A percentile compares a stretch with the other conserved stretches of the same genome.
phyloP scores from a whole-genome alignment of 2,329 filamentous ascomycete species.

The Paecilomyces sp. region DNA sequence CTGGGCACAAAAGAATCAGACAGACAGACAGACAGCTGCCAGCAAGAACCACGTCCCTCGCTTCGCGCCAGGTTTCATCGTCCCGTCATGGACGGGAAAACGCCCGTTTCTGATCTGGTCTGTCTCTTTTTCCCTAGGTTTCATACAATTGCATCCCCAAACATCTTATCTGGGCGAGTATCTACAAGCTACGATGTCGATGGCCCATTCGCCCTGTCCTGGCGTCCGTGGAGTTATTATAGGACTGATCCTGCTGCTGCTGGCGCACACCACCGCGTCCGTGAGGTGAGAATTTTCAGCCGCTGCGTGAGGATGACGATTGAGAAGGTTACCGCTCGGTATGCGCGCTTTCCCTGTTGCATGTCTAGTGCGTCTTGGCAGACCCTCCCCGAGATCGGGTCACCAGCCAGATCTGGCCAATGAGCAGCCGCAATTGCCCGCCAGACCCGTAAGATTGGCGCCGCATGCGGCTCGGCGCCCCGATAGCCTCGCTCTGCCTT shows the following conservation, averaged over 20 bases:
- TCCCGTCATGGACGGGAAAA: neutral
- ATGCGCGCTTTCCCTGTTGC: neutral
- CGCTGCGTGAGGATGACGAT: neutral
- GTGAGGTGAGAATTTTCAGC: neutral
- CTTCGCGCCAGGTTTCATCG: neutral
- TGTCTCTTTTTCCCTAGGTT: neutral
- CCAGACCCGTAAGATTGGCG: neutral
- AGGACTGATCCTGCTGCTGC: too few species aligned
- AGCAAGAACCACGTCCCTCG: neutral
- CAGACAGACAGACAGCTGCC: too few species aligned
- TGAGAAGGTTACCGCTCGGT: neutral
- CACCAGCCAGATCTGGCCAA: neutral
- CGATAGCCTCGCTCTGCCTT: neutral
- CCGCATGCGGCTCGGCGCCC: neutral
- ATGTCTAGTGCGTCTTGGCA: neutral
- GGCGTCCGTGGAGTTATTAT: neutral
- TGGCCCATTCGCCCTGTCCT: neutral
- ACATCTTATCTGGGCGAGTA: too few species aligned
- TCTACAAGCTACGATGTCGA: too few species aligned
- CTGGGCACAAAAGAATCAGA: neutral
- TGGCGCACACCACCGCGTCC: too few species aligned
- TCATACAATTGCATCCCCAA: neutral
- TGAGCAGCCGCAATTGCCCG: neutral
- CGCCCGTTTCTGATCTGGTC: neutral
- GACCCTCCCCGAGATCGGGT: neutral